Base-by-base conservation (phyloP, 164 flowering plant genomes). In the Vitis rupestris region DNA sequence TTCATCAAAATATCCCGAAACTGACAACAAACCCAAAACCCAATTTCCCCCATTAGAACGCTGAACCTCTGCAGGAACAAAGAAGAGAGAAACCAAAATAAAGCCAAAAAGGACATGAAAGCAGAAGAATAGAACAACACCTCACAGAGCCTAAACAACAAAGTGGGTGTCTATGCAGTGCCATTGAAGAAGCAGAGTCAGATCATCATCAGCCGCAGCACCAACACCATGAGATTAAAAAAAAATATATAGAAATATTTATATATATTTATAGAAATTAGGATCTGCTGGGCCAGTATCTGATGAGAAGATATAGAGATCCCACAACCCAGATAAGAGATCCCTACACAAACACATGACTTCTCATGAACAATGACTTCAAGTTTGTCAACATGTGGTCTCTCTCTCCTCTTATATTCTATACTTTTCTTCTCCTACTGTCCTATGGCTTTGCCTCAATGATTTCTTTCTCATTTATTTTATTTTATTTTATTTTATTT, bases 341-440 rank as follows among this genome's bases (percentile, higher is more conserved):
- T 67, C 67, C 27, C 44, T 61, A 44, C 9, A 70, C 57, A 49
- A 49, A 54, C 55, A 67, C 9, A 70, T 63, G 67, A 64, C 70
- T 61, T 48, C 29, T 30, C 61, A 68, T 50, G 31, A 74, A 68
- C 69, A 76, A 76, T 72, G 80, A 78, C 76, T 72, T 67, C 31
- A 71, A 80, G 61, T 65, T 74, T 76, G 79, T 80, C 78, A 74
- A 71, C 78, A 73, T 61, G 71, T 78, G 72, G 63, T 72, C 72
- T 68, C 55, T 10, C 44, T 37, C 44, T 37, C 66, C 64, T 68
- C 29, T 55, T 66, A 56, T 61, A 69, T 64, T 66, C 52, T 16
- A 49, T 53, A 58, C 73, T 69, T 73, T 71, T 67, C 70, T 70
- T 73, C 75, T 37, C 69, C 72, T 64, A 23, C 3, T 31, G 64